phyloP scores from a whole-genome alignment of 352 stramenopile species.

The Phytopythium boreale region DNA sequence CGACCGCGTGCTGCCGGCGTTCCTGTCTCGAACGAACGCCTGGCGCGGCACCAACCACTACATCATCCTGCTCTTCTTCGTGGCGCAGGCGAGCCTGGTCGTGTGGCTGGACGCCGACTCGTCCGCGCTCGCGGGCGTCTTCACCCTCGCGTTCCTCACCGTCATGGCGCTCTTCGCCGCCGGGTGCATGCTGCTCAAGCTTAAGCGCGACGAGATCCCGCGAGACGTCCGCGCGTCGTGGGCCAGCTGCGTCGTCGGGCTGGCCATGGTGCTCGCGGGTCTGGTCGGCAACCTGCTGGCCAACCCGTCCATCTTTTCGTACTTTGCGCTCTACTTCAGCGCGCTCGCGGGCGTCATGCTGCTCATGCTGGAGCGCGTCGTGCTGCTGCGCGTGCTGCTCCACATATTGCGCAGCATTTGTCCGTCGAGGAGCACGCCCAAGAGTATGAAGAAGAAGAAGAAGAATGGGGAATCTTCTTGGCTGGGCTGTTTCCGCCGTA shows the following conservation, averaged over 20 bases:
- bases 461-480: not conserved
- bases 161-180: conserved; percentile 92
- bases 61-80: conserved; percentile 83
- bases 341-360: conserved; percentile 71
- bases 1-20: conserved; percentile 65
- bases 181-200: conserved; percentile 90
- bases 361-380: conserved; percentile 78
- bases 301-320: conserved; percentile 74
- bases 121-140: conserved; percentile 85
- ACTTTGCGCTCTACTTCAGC: conserved; percentile 80
- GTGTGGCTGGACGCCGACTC: conserved; percentile 79
- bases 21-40: conserved; percentile 58
- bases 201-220: conserved; percentile 90
- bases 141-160: conserved; percentile 89
- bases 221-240: conserved; percentile 84
- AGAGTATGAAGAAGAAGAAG: not conserved
- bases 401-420: conserved; percentile 63
- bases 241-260: conserved; percentile 75
- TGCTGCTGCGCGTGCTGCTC: conserved; percentile 69
- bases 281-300: conserved; percentile 65
- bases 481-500: not conserved
- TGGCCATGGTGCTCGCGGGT: conserved; percentile 66
- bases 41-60: conserved; percentile 84
- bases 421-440: conserved; percentile 29
- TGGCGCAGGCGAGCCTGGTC: conserved; percentile 66